Conservation (phyloP, 2,329 filamentous ascomycete species). For the Colletotrichum ledebouriae region DNA sequence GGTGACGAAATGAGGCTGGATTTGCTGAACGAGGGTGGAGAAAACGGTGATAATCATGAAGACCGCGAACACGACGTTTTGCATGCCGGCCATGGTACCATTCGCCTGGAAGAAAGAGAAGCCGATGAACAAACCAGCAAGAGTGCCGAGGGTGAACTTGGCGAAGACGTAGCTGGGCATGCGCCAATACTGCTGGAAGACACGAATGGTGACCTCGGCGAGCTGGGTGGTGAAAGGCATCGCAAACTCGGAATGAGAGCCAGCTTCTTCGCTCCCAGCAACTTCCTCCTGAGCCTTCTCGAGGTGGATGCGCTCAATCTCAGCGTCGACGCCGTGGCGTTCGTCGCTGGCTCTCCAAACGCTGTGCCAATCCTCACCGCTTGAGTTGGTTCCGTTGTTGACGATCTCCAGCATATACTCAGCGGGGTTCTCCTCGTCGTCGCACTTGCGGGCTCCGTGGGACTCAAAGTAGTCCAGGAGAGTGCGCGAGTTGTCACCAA, state of each 20-base stretch:
- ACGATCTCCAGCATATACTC: conserved; percentile 78
- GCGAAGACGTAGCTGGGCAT: conserved; percentile 83
- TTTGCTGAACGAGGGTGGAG: conserved; percentile 76
- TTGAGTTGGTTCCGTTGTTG: conserved; percentile 55
- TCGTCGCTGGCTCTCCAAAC: conserved; percentile 73
- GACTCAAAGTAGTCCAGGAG: conserved; percentile 74
- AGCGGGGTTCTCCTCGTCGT: conserved; percentile 76
- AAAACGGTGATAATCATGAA: conserved; percentile 85
- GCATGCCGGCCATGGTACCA: conserved; percentile 75
- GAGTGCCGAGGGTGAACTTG: conserved; percentile 72
- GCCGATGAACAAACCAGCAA: conserved; percentile 78
- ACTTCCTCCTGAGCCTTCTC: conserved; percentile 54
- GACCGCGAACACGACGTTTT: conserved; percentile 80
- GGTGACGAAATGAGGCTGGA: conserved; percentile 82
- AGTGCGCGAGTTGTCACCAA: conserved; percentile 70
- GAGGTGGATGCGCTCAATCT: conserved; percentile 74
- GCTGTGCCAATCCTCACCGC: conserved; percentile 72
- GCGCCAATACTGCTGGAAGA: conserved; percentile 89
- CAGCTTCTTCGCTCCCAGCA: conserved; percentile 40
- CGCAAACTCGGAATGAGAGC: conserved; percentile 76
- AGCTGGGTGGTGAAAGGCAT: conserved; percentile 79
- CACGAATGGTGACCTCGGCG: conserved; percentile 72
- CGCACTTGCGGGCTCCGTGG: conserved; percentile 72
- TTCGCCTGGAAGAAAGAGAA: conserved; percentile 75
- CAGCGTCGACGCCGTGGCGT: conserved; percentile 64